Evolutionary conservation across 306 rosid species (phyloP), one percentile per base, ranked within the genome.

Genomic region (Begonia fuchsioides): DNA sequence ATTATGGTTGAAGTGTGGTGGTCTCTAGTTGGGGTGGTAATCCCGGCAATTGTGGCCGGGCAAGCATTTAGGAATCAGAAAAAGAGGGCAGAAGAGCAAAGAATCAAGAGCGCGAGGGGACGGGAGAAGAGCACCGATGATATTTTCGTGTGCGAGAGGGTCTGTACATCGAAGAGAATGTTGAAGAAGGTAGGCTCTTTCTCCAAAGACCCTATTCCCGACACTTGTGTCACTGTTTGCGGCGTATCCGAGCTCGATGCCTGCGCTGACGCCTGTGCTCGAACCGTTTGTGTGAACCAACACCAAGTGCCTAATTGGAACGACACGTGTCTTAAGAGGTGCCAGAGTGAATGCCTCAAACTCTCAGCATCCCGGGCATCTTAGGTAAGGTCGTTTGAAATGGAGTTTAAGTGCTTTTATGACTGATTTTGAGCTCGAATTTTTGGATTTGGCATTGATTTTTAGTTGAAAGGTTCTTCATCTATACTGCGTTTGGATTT

Each of bases 301-400:
- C 97, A 84, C 62, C 97, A 81, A 68, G 95, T 84, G 0, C 97
- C 95, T 8, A 84, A 79, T 43, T 88, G 95, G 97, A 84, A 84
- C 48, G 97, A 84, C 51, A 59, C 72, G 54, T 88, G 97, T 70
- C 93, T 84, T 44, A 60, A 78, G 66, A 81, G 90, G 64, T 88
- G 97, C 72, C 97, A 84, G 90, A 78, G 87, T 65, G 97, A 88
- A 67, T 88, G 95, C 53, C 76, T 88, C 35, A 83, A 75, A 63
- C 90, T 88, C 41, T 76, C 97, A 5, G 56, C 69, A 39, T 73
- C 87, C 38, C 77, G 50, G 39, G 75, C 85, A 54, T 64, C 82
- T n/a, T 77, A 82, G 69, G 44, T 48, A 62, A n/a, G n/a, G n/a
- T n/a, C n/a, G n/a, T n/a, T n/a, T n/a, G n/a, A 54, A 54, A 4